Conservation (phyloP, 805 yeast species). For the Scheffersomyces amazonensis region DNA sequence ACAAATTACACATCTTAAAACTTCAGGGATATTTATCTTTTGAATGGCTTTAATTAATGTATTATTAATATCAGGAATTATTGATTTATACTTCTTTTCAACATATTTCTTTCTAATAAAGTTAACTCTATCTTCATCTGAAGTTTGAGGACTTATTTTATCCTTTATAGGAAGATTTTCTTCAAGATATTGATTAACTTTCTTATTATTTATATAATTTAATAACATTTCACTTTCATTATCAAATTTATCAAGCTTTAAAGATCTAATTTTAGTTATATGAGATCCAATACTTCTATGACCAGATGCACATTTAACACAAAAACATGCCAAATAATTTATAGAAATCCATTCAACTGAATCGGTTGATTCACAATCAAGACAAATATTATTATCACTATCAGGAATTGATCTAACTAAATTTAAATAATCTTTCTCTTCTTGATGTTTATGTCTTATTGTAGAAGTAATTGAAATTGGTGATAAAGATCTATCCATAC, state of each 20-base stretch:
- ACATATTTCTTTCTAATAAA: conserved; percentile 69
- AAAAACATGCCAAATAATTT: conserved; percentile 66
- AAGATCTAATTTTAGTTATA: conserved; percentile 72
- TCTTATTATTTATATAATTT: conserved; percentile 47
- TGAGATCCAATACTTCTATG: conserved; percentile 86
- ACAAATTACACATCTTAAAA: conserved; percentile 41
- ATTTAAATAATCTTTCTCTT: conserved; percentile 27
- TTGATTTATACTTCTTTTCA: conserved; percentile 38
- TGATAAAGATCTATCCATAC: conserved; percentile 13
- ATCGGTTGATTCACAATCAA: conserved; percentile 69
- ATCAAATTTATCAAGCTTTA: conserved; percentile 69
- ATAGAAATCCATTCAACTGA: conserved; percentile 87
- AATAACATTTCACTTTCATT: conserved; percentile 60
- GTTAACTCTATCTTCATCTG: conserved; percentile 48
- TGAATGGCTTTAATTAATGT: conserved; percentile 52
- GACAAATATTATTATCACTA: conserved; percentile 62
- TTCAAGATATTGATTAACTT: conserved; percentile 64
- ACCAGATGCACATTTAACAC: conserved; percentile 85
- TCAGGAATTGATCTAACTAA: conserved; percentile 40
- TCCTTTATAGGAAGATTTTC: conserved; percentile 14
- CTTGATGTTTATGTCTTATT: conserved; percentile 11
- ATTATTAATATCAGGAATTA: conserved; percentile 22
- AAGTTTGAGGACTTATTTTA: conserved; percentile 29
- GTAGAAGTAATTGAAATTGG: conserved; percentile 31
- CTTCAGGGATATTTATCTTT: conserved; percentile 43